Percentiles rank a stretch among this genome's conserved stretches.
Evolutionary conservation across 1,139 yeast species (phyloP).

Genomic region (Eremothecium coryli): DNA sequence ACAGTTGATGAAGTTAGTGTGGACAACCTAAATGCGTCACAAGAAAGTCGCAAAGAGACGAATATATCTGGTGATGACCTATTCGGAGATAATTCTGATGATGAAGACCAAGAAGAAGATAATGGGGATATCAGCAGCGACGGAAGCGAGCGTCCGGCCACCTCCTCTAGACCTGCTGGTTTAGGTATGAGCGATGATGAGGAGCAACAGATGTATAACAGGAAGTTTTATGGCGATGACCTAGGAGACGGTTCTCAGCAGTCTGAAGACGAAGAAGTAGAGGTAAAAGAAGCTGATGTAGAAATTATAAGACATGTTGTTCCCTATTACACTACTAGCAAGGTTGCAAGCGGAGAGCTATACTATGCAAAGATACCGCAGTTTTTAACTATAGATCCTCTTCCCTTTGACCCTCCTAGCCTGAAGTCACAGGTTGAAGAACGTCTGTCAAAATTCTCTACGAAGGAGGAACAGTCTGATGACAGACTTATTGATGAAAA

Average conservation of each 20-base stretch:
- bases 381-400: conserved; percentile 71
- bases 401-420: conserved; percentile 72
- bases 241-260: conserved; percentile 31
- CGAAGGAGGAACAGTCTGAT: conserved; percentile 39
- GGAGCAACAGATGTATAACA: conserved; percentile 29
- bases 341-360: conserved; percentile 35
- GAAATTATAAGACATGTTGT: conserved; percentile 60
- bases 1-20: too few species aligned
- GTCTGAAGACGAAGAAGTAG: conserved; percentile 31
- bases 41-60: too few species aligned
- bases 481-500: conserved; percentile 61
- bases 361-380: conserved; percentile 68
- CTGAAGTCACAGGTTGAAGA: conserved; percentile 40
- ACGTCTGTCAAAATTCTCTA: conserved; percentile 28
- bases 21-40: too few species aligned
- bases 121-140: conserved; percentile 19
- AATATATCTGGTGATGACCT: conserved; percentile 33
- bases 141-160: conserved; percentile 6
- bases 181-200: conserved; percentile 21
- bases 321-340: conserved; percentile 41
- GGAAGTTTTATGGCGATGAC: conserved; percentile 31
- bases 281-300: conserved; percentile 45
- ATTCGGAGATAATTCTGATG: conserved; percentile 43
- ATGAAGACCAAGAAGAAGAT: conserved; percentile 16
- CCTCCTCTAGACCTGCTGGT: conserved; percentile 1